Percentiles rank a stretch among this genome's conserved stretches.
phyloP scores from a whole-genome alignment of 495 filamentous ascomycete species.

The Penicillium coprophilum region DNA sequence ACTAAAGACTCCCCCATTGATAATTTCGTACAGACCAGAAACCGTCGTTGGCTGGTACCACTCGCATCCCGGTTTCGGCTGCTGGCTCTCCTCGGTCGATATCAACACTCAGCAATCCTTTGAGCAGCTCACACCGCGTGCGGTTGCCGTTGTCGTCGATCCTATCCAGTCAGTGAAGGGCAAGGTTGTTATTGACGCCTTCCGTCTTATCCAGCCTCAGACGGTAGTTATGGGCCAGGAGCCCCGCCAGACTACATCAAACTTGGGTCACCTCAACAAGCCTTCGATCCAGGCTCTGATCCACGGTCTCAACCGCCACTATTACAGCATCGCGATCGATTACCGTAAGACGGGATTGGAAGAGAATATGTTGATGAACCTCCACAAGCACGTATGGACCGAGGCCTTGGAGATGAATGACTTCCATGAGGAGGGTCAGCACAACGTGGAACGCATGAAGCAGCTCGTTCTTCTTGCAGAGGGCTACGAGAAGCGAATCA shows the following conservation, averaged over 20 bases:
- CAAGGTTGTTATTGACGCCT: constrained; percentile 98
- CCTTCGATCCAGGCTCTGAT: constrained; percentile 99
- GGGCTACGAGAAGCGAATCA: constrained; percentile 97
- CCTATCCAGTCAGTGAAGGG: constrained; percentile 99
- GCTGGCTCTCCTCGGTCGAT: constrained; percentile 98
- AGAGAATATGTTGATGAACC: constrained; percentile 99
- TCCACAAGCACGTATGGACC: constrained; percentile 99
- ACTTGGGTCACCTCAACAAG: constrained; percentile 97
- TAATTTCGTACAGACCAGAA: constrained; percentile 64
- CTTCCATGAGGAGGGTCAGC: constrained; percentile 77
- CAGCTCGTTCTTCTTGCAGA: constrained; percentile 86
- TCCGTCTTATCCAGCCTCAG: constrained; percentile 98
- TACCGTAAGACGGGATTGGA: constrained; percentile 97
- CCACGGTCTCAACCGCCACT: constrained; percentile 95
- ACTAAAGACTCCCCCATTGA: not conserved
- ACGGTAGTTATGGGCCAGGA: constrained; percentile 98
- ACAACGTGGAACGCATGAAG: constrained; percentile 83
- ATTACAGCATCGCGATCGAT: constrained; percentile 98
- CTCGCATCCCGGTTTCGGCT: constrained; percentile 97
- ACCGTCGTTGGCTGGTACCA: constrained; percentile 99
- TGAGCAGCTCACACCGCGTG: constrained; percentile 93
- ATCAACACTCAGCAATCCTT: constrained; percentile 99
- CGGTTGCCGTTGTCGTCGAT: constrained; percentile 96
- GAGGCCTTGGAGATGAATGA: constrained; percentile 97
- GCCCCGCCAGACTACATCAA: constrained; percentile 96